Percentiles rank a stretch among this genome's conserved stretches.
Evolutionary conservation across 2,329 filamentous ascomycete species (phyloP).

Genomic region (Aureobasidium namibiae): DNA sequence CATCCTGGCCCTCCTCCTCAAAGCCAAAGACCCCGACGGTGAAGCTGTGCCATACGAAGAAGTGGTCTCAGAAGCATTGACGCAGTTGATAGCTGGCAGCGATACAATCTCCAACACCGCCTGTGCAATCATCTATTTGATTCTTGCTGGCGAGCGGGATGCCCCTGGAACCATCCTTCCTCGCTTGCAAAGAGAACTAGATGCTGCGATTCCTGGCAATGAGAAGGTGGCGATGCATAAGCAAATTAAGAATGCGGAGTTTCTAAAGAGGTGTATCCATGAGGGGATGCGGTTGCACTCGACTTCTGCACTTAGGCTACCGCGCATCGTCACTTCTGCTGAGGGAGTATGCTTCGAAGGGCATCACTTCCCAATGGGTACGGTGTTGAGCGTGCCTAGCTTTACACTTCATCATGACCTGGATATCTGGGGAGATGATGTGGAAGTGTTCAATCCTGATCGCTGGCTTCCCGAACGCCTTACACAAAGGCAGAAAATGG

Average conservation of each 20-base stretch:
- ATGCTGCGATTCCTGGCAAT: slow-evolving; percentile 18
- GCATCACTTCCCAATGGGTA: slow-evolving; percentile 22
- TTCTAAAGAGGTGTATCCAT: slow-evolving; percentile 25
- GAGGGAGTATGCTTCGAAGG: slow-evolving; percentile 20
- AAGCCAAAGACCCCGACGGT: slow-evolving; percentile 24
- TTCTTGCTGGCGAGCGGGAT: slow-evolving; percentile 19
- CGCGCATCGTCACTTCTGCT: slow-evolving; percentile 20
- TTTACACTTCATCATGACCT: slow-evolving; percentile 34
- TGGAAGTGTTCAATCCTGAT: slow-evolving; percentile 32
- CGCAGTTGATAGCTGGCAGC: slow-evolving; percentile 28
- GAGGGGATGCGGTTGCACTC: slow-evolving; percentile 27
- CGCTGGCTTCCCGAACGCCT: slow-evolving; percentile 34
- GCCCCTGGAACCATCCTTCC: slow-evolving; percentile 21
- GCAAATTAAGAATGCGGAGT: slow-evolving; percentile 23
- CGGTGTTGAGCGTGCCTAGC: slow-evolving; percentile 32
- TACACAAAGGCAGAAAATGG: slow-evolving; percentile 29
- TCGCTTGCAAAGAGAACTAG: slow-evolving; percentile 23
- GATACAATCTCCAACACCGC: slow-evolving; percentile 29
- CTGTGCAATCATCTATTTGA: slow-evolving; percentile 21
- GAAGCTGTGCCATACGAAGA: slow-evolving; percentile 24
- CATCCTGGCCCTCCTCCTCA: slow-evolving; percentile 25
- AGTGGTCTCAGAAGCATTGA: slow-evolving; percentile 27
- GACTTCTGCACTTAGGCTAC: slow-evolving; percentile 21
- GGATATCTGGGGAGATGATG: slow-evolving; percentile 34
- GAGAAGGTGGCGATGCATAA: slow-evolving; percentile 16